Evolutionary conservation across 2,329 filamentous ascomycete genomes (phyloP).

Genomic region (Peltaster fructicola): DNA sequence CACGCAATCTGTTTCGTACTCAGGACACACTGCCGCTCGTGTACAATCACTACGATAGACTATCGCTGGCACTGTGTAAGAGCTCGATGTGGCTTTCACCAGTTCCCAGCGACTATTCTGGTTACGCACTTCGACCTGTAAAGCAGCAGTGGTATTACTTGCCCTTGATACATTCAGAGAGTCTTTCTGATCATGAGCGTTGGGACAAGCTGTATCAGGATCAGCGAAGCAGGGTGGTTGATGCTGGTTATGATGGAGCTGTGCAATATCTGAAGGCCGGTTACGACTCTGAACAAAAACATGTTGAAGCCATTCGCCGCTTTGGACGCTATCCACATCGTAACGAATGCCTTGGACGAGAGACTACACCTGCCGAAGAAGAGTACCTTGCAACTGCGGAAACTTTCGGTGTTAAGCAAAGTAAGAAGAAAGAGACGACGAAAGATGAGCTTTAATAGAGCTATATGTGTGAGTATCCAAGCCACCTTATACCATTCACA

Average conservation of each 20-base stretch:
- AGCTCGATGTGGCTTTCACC: slow-evolving; percentile 9
- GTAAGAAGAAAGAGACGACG: slow-evolving; percentile 6
- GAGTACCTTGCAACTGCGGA: slow-evolving; percentile 30
- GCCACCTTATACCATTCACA: no score
- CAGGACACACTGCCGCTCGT: slow-evolving; percentile 24
- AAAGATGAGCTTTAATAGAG: no score
- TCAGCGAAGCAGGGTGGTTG: slow-evolving; percentile 19
- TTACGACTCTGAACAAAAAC: slow-evolving; percentile 26
- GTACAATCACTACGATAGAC: slow-evolving; percentile 39
- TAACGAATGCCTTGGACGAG: slow-evolving; percentile 33
- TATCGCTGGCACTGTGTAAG: slow-evolving; percentile 26
- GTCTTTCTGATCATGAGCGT: slow-evolving; percentile 27
- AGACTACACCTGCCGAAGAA: slow-evolving; percentile 32
- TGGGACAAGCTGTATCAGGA: slow-evolving; percentile 18
- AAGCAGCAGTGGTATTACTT: slow-evolving; percentile 41
- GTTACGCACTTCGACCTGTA: slow-evolving; percentile 7
- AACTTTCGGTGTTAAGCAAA: slow-evolving; percentile 23
- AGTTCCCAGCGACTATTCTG: slow-evolving; percentile 4
- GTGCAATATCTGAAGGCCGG: slow-evolving; percentile 15
- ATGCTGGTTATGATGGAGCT: slow-evolving; percentile 14
- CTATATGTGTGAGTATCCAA: no score
- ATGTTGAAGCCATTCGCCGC: slow-evolving; percentile 31
- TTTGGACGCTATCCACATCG: slow-evolving; percentile 45
- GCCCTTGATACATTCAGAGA: slow-evolving; percentile 43
- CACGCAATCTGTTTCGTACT: slow-evolving; percentile 43